These are phyloP conservation scores for Paragyromitra xinjiangensis DNA, from an alignment of 495 filamentous ascomycete genomes.

Conservation along the genomic window DNA sequence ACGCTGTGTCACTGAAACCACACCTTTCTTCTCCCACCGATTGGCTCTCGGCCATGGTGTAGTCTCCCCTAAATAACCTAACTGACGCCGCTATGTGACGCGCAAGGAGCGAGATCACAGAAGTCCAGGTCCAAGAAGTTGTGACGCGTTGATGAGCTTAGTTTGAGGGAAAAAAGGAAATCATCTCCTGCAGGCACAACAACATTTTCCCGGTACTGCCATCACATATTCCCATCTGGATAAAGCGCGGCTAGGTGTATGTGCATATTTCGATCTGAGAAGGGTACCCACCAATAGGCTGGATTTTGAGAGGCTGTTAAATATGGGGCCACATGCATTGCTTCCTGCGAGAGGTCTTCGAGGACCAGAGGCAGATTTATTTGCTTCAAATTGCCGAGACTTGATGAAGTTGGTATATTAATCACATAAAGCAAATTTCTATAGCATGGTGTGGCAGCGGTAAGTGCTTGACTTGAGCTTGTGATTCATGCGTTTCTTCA, in stretches of 20 bases:
- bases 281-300: background rate
- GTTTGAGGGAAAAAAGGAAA: background rate
- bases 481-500: background rate
- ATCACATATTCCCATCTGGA: background rate
- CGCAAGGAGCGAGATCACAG: background rate
- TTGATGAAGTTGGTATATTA: background rate
- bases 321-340: background rate
- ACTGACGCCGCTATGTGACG: background rate
- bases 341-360: background rate
- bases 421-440: background rate
- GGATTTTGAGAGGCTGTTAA: background rate
- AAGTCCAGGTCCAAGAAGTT: background rate
- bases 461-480: background rate
- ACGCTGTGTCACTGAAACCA: background rate
- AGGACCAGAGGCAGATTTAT: background rate
- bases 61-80: background rate
- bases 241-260: background rate
- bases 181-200: background rate
- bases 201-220: background rate
- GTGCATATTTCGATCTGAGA: background rate
- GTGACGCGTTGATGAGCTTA: background rate
- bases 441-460: conserved; percentile 1
- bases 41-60: background rate
- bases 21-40: background rate
- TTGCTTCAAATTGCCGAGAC: background rate